These are phyloP conservation scores for Lupinus albus DNA, from an alignment of 306 rosid genomes.

Conservation along the genomic window DNA sequence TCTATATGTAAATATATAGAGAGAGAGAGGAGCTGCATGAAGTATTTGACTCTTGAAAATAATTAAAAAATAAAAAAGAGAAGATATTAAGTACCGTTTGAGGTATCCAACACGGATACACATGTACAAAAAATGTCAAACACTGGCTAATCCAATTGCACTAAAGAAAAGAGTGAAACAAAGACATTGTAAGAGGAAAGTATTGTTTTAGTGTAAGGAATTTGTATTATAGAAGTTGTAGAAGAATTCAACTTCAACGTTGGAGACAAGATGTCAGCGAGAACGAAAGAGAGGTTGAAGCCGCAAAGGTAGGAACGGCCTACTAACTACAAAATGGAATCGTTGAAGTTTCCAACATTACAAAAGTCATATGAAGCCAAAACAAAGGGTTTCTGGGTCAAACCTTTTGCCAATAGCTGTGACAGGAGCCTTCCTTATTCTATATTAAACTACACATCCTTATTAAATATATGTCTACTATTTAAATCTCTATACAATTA, in stretches of 20 bases:
- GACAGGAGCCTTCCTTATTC: neutral
- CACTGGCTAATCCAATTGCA: constrained; percentile 48
- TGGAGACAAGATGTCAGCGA: constrained; percentile 46
- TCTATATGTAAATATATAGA: constrained; percentile 28
- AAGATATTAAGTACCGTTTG: neutral
- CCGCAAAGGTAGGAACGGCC: constrained; percentile 62
- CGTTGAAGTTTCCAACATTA: constrained; percentile 60
- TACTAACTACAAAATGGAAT: constrained; percentile 23
- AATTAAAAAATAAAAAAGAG: neutral
- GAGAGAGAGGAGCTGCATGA: constrained; percentile 45
- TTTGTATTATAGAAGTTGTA: neutral
- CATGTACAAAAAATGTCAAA: constrained; percentile 44
- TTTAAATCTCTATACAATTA: no score
- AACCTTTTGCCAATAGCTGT: constrained; percentile 38
- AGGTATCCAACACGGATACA: constrained; percentile 38
- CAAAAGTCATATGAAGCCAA: constrained; percentile 49
- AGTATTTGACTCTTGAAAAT: constrained; percentile 59
- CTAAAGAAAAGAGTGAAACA: constrained; percentile 6
- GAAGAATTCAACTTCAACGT: constrained; percentile 86
- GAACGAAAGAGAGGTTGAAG: constrained; percentile 44
- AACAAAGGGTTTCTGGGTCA: constrained; percentile 40
- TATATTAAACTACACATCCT: neutral
- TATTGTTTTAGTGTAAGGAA: neutral
- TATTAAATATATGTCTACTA: no score
- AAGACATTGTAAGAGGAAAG: constrained; percentile 23